These are phyloP conservation scores for Kwoniella shivajii DNA, from an alignment of 1,284 basidiomycete genomes.

Conservation along the genomic window DNA sequence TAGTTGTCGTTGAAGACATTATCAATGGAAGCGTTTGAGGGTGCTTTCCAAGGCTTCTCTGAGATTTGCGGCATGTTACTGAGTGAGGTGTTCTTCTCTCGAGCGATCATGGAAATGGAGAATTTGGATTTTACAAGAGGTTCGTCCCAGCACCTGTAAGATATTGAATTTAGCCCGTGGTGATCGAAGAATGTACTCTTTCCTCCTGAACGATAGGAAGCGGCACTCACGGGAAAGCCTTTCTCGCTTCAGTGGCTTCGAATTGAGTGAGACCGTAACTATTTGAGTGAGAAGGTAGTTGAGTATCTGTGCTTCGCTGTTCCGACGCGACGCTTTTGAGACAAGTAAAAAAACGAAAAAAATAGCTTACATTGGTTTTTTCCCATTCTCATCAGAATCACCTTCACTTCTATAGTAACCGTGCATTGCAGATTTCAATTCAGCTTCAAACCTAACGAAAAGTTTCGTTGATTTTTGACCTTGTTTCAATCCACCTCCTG, in stretches of 20 bases:
- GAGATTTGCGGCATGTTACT: constrained; percentile 80
- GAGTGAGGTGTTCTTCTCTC: constrained; percentile 65
- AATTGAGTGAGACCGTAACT: constrained; percentile 76
- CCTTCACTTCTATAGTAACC: constrained; percentile 56
- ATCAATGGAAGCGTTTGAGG: constrained; percentile 39
- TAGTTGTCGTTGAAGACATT: constrained; percentile 42
- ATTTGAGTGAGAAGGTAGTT: too few species aligned
- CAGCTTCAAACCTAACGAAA: constrained; percentile 58
- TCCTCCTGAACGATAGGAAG: too few species aligned
- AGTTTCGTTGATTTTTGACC: constrained; percentile 62
- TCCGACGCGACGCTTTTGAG: too few species aligned
- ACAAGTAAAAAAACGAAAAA: too few species aligned
- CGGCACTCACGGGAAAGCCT: constrained; percentile 66
- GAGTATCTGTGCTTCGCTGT: too few species aligned
- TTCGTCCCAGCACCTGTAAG: constrained; percentile 77
- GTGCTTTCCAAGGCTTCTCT: constrained; percentile 56
- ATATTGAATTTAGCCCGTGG: not conserved
- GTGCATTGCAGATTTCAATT: constrained; percentile 69
- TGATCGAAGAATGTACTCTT: too few species aligned
- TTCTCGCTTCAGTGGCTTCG: constrained; percentile 82
- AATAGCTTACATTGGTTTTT: constrained; percentile 50
- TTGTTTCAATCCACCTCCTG: constrained; percentile 66
- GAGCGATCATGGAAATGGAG: constrained; percentile 78
- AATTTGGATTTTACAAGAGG: constrained; percentile 89
- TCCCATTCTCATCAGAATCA: constrained; percentile 55